Percentiles rank a stretch among this genome's conserved stretches.
Evolutionary conservation across 768 basidiomycete species (phyloP).

Genomic region (Boletus rubescentipes): DNA sequence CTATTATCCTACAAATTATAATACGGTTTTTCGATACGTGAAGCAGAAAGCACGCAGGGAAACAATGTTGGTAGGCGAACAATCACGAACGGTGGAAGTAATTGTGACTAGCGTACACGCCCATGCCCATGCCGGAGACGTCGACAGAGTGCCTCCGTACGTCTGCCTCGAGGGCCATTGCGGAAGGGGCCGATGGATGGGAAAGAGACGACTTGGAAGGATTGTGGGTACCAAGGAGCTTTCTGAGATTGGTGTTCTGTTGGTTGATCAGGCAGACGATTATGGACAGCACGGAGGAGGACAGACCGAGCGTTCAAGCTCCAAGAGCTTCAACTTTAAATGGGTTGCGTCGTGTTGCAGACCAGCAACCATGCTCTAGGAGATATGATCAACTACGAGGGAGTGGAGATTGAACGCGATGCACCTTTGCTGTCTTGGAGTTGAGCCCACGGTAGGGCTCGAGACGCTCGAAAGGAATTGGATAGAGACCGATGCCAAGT

Average conservation of each 20-base stretch:
- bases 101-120: slow-evolving; percentile 17
- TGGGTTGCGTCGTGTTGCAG: slow-evolving; percentile 65
- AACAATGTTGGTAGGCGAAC: not conserved
- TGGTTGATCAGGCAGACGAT: not conserved
- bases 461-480: slow-evolving; percentile 54
- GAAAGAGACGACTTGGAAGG: slow-evolving; percentile 15
- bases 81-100: slow-evolving; percentile 9
- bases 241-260: slow-evolving; percentile 34
- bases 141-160: slow-evolving; percentile 36
- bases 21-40: slow-evolving; percentile 4
- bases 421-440: slow-evolving; percentile 72
- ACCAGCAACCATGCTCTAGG: slow-evolving; percentile 70
- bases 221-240: slow-evolving; percentile 30
- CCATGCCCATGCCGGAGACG: slow-evolving; percentile 32
- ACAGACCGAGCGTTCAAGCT: slow-evolving; percentile 63
- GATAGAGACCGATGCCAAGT: slow-evolving; percentile 51
- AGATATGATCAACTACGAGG: not conserved
- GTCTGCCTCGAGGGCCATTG: slow-evolving; percentile 32
- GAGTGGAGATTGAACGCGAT: not conserved
- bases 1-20: slow-evolving; percentile 22
- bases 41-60: not conserved
- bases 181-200: slow-evolving; percentile 26
- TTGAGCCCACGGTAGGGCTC: slow-evolving; percentile 70
- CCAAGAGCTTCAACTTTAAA: slow-evolving; percentile 60
- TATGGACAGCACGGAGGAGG: not conserved